Evolutionary conservation across 108 stramenopile species (phyloP), one percentile per base, ranked within the genome.

Genomic region (Mayamaea pseudoterrestris): DNA sequence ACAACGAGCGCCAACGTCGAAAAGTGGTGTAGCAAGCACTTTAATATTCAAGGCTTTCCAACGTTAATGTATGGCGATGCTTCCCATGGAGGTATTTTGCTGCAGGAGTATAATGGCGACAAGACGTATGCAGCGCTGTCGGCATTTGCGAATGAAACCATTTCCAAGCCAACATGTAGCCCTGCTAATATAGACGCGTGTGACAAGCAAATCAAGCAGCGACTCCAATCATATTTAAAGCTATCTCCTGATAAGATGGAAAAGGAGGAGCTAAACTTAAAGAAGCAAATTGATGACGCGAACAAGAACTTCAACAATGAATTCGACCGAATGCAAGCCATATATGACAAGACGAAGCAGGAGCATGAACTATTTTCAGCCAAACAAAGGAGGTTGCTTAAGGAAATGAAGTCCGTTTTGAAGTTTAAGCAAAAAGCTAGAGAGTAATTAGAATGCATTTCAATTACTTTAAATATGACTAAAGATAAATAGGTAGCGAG

Each of bases 11-110:
- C n/a, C n/a, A n/a, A n/a, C n/a, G n/a, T n/a, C n/a, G 80, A 90
- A 34, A 71, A 70, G 45, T 71, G 83, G 32, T 39, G 16, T 8
- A 18, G 37, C 37, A 39, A 39, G 8, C 3, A 39, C 5, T 39
- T 18, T 20, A 3, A 8, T 5, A 20, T 39, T 20, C 16, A 39
- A 20, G 37, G 37, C 20, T 39, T 18, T 8, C 37, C 37, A 3
- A 39, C 37, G 37, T 8, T 39, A 3, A 5, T 39, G 5, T 39
- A 39, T 20, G 37, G 37, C 4, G 37, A 39, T 8, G 18, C 37
- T 4, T 18, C 18, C 8, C 18, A 20, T 20, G 20, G 18, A 18
- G n/a, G n/a, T n/a, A n/a, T n/a, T n/a, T n/a, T n/a, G n/a, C 20
- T 39, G 37, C 18, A 39, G 37, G 20, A 39, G 8, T 39, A 39